These are phyloP conservation scores for Papilionanthe hybrid DNA, from an alignment of 116 monocot species.

Conservation along the genomic window DNA sequence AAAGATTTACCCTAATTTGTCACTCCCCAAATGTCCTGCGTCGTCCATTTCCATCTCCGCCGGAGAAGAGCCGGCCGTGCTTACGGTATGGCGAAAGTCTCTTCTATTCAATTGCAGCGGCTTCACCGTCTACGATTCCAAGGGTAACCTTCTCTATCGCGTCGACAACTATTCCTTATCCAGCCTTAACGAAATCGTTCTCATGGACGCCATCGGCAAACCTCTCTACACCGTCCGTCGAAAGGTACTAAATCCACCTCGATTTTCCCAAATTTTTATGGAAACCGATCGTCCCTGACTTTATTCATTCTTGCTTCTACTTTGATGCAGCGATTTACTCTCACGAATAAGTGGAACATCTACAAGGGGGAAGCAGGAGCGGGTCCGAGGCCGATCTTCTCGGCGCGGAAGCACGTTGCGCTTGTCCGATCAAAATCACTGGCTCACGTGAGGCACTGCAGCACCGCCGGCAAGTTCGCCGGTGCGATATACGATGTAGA, in stretches of 20 bases:
- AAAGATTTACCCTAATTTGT: background rate
- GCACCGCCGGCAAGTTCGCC: background rate
- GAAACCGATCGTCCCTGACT: background rate
- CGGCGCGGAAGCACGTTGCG: slow-evolving; percentile 36
- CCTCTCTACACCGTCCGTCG: slow-evolving; percentile 41
- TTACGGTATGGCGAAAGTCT: slow-evolving; percentile 50
- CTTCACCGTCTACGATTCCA: slow-evolving; percentile 40
- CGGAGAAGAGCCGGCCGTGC: background rate
- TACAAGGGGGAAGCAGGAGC: slow-evolving; percentile 46
- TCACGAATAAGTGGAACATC: slow-evolving; percentile 49
- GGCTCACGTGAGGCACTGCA: slow-evolving; percentile 23
- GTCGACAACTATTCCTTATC: slow-evolving; percentile 37
- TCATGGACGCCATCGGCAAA: slow-evolving; percentile 43
- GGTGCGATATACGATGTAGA: slow-evolving; percentile 34
- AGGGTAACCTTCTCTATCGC: slow-evolving; percentile 37
- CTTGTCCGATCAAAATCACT: slow-evolving; percentile 29
- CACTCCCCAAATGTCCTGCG: background rate
- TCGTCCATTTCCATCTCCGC: slow-evolving; percentile 2
- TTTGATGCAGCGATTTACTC: slow-evolving; percentile 34
- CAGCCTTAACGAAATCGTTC: slow-evolving; percentile 20
- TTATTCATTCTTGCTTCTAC: background rate
- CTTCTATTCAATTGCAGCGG: slow-evolving; percentile 50
- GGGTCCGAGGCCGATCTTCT: slow-evolving; percentile 22
- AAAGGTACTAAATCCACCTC: slow-evolving; percentile 14
- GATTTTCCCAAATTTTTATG: background rate